Conservation (phyloP, 345 rosid genomes). For the Populus alba region DNA sequence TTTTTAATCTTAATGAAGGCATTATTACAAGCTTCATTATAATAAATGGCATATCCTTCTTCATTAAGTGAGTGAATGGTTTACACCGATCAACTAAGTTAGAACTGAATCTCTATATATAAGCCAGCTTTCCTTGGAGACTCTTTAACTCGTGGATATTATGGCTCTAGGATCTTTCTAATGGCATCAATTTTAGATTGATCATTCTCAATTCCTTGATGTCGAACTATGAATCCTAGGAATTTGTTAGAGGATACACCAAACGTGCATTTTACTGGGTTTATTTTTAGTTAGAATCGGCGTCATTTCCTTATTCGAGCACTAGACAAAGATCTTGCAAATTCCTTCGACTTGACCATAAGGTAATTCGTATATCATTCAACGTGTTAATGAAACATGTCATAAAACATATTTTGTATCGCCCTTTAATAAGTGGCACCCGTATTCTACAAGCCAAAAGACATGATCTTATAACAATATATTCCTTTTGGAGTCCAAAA, state of each 20-base stretch:
- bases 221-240: neutral
- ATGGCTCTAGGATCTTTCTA: neutral
- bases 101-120: neutral
- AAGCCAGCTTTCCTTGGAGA: neutral
- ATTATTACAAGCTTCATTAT: neutral
- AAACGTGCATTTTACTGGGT: neutral
- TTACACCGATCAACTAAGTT: neutral
- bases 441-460: neutral
- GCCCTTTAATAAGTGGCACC: conserved; percentile 3
- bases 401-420: conserved; percentile 3
- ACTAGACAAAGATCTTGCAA: neutral
- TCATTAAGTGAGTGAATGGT: neutral
- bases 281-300: neutral
- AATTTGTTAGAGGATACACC: neutral
- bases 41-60: neutral
- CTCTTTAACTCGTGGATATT: neutral
- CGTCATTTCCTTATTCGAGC: neutral
- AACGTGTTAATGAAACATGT: neutral
- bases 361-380: conserved; percentile 12
- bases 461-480: neutral
- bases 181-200: neutral
- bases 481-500: neutral
- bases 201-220: conserved; percentile 1
- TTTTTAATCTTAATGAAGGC: neutral
- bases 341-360: neutral